A percentile compares a stretch with the other conserved stretches of the same genome.
Conservation (phyloP, 768 basidiomycete species). For the Lentinus brumalis region DNA sequence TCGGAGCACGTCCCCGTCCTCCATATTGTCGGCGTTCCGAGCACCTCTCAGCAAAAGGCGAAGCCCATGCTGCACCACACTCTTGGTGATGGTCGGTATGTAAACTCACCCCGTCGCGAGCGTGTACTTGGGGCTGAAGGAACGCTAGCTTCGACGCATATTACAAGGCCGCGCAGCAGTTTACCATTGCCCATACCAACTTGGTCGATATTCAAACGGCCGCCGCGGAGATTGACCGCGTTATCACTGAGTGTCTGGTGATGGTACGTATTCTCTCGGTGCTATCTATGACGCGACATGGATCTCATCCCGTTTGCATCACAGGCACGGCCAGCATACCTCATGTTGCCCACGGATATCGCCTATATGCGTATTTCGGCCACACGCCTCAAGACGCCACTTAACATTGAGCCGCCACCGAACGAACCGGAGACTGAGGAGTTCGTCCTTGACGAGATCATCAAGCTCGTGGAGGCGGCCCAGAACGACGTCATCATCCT, state of each 20-base stretch:
- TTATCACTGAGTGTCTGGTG: constrained; percentile 70
- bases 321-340: constrained; percentile 86
- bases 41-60: constrained; percentile 67
- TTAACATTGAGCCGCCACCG: constrained; percentile 47
- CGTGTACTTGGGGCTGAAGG: not conserved
- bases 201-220: constrained; percentile 57
- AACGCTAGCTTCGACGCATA: constrained; percentile 75
- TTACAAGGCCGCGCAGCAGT: constrained; percentile 68
- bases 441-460: constrained; percentile 75
- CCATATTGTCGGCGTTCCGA: constrained; percentile 85
- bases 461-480: constrained; percentile 61
- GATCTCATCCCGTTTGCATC: not conserved
- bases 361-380: constrained; percentile 68
- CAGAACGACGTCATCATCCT: constrained; percentile 69
- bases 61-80: constrained; percentile 86
- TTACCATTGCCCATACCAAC: constrained; percentile 68
- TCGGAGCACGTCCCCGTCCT: constrained; percentile 90
- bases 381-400: constrained; percentile 60
- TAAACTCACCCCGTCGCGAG: not conserved
- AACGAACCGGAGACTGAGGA: constrained; percentile 63
- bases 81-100: constrained; percentile 76
- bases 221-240: constrained; percentile 73
- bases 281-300: not conserved
- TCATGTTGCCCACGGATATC: constrained; percentile 85
- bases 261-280: constrained; percentile 37